phyloP scores from a whole-genome alignment of 495 filamentous ascomycete species.

The Tuber indicum region DNA sequence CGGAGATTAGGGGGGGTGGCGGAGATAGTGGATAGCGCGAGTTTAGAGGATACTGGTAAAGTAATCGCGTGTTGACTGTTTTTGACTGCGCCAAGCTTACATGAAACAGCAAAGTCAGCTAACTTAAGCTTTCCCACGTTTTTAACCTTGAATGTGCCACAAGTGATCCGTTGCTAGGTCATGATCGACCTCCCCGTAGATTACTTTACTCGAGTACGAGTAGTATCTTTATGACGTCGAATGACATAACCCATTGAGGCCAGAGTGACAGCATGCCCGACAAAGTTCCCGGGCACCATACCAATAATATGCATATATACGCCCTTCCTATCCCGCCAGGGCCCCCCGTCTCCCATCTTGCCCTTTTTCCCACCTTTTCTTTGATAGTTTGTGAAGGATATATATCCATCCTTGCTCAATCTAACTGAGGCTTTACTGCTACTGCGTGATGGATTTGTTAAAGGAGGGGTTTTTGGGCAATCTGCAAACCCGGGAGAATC shows the following conservation, averaged over 20 bases:
- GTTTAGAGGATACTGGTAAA: no score
- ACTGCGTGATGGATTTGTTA: not conserved
- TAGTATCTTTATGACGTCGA: not conserved
- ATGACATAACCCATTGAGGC: not conserved
- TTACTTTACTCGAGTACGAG: no score
- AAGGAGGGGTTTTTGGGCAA: not conserved
- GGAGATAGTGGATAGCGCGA: no score
- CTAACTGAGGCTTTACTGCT: not conserved
- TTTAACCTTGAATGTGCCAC: no score
- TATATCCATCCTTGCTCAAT: not conserved
- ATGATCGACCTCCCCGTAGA: no score
- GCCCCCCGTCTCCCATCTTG: not conserved
- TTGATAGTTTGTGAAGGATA: not conserved
- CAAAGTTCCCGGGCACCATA: not conserved
- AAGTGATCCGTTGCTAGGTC: no score
- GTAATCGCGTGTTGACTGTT: no score
- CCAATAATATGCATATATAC: not conserved
- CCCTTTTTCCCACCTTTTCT: not conserved
- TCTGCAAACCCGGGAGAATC: slow-evolving; percentile 1
- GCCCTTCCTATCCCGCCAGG: not conserved
- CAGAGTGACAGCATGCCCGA: not conserved
- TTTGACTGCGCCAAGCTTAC: no score
- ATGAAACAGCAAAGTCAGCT: no score
- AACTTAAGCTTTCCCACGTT: no score
- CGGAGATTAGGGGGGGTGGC: no score